A percentile compares a stretch with the other conserved stretches of the same genome.
Evolutionary conservation across 495 filamentous ascomycete species (phyloP).

Genomic region (Mycothermus thermophilus): DNA sequence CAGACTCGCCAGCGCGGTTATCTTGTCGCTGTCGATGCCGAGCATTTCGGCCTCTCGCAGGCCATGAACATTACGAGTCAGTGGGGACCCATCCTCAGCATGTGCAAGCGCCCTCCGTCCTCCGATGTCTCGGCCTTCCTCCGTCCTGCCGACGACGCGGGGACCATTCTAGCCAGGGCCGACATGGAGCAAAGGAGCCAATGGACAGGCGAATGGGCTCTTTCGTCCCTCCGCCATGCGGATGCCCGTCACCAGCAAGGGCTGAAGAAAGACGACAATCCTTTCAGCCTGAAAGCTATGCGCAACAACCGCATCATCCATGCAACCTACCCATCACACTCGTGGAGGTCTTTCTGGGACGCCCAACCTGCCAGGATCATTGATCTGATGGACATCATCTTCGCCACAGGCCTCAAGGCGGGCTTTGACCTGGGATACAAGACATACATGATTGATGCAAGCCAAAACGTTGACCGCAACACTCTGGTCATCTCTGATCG

Average conservation of each 20-base stretch:
- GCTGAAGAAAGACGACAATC: conserved; percentile 7
- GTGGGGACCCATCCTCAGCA: conserved; percentile 20
- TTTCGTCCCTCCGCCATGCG: conserved; percentile 12
- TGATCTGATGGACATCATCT: conserved; percentile 55
- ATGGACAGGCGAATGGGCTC: conserved; percentile 4
- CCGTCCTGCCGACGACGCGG: conserved; percentile 41
- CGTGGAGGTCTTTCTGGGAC: conserved; percentile 6
- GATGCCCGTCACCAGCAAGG: conserved; percentile 1
- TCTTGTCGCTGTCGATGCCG: conserved; percentile 46
- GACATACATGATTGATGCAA: conserved; percentile 48
- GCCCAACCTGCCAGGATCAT: conserved; percentile 40
- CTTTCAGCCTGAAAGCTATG: conserved; percentile 13
- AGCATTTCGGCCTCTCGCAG: conserved; percentile 11
- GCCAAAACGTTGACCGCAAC: conserved; percentile 60
- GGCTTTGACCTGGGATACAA: conserved; percentile 52
- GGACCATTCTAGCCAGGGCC: conserved; percentile 37
- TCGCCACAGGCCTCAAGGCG: conserved; percentile 29
- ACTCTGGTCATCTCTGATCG: neutral
- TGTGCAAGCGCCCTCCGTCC: conserved; percentile 45
- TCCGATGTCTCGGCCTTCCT: conserved; percentile 51
- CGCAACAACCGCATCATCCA: conserved; percentile 7
- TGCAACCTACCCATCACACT: conserved; percentile 1
- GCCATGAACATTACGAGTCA: neutral
- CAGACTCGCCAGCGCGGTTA: conserved; percentile 67
- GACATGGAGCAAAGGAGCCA: conserved; percentile 24